Evolutionary conservation across 2,329 filamentous ascomycete species (phyloP).

Genomic region (Hypoxylon sp.): DNA sequence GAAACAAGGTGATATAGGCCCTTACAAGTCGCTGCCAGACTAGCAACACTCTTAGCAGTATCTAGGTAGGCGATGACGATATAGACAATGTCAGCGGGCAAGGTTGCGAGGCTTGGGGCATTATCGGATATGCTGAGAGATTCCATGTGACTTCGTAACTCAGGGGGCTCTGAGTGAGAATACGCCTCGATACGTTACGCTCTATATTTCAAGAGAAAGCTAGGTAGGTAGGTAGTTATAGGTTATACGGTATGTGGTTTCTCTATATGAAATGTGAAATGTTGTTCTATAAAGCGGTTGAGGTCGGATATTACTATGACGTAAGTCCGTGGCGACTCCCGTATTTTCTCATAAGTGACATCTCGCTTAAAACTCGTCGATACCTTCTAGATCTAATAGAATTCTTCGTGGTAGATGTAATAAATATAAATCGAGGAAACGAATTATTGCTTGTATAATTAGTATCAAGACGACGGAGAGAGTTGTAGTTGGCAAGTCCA

Average conservation of each 20-base stretch:
- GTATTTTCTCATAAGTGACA: neutral
- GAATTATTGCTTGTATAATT: neutral
- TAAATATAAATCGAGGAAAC: neutral
- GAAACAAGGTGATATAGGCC: conserved; percentile 56
- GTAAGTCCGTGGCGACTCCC: conserved; percentile 25
- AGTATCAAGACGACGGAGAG: neutral
- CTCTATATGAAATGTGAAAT: too few relatives aligned
- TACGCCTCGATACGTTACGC: too few relatives aligned
- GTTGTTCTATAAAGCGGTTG: too few relatives aligned
- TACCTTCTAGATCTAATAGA: neutral
- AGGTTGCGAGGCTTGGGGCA: conserved; percentile 54
- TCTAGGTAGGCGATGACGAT: conserved; percentile 62
- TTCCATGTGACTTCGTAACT: conserved; percentile 28
- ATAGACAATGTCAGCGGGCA: conserved; percentile 65
- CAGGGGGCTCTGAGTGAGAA: too few relatives aligned
- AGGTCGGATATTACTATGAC: conserved; percentile 20
- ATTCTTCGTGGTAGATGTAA: neutral
- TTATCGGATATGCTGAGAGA: conserved; percentile 35
- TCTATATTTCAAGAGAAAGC: too few relatives aligned
- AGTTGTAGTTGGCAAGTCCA: neutral
- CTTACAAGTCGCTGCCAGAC: conserved; percentile 56
- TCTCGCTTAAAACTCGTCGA: neutral
- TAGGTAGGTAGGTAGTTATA: too few relatives aligned
- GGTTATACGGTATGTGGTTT: conserved; percentile 14
- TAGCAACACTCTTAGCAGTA: conserved; percentile 62